Evolutionary conservation across 2,329 filamentous ascomycete genomes (phyloP), one percentile per base, ranked within the genome.

Genomic region (Dryadomyces quercivorus): DNA sequence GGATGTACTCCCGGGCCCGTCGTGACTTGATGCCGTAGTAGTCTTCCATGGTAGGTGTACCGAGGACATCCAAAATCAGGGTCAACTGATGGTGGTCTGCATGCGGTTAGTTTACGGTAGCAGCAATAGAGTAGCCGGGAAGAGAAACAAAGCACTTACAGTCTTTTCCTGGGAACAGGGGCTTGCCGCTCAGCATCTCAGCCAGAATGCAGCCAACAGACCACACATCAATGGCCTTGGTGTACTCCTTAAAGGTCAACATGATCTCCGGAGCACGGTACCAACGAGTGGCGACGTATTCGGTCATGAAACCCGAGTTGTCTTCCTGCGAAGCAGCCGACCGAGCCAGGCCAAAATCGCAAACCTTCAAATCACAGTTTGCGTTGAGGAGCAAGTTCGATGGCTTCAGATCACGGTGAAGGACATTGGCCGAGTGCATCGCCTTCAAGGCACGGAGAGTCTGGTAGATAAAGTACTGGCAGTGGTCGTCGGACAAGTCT

Each of bases 381-480:
- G 93, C 93, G 68, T 98, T 98, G 59, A 98, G 80, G 26, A 98
- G 84, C 58, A 98, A 75, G 68, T 98, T 98, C 57, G 92, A 97
- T 1, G 93, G 93, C 75, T 98, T 98, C 63, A 98, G 76, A 72
- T 98, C 93, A 68, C 93, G 86, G 70, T 98, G 93, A 12, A 98
- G 82, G 50, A 98, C 93, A 65, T 98, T 97, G 60, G 93, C 93
- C 15, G 93, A 97, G 74, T 98, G 93, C 92, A 98, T 97, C 43
- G 93, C 93, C 77, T 98, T 98, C 64, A 98, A 78, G 12, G 92
- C 93, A 64, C 93, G 90, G 56, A 98, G 82, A 2, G 93, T 98
- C 75, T 98, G 93, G 77, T 98, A 98, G 72, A 98, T 98, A 74
- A 98, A 98, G 75, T 98, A 98, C 72, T 98, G 93, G 80, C 93